Conservation (phyloP, 768 basidiomycete species). For the Bullera alba region DNA sequence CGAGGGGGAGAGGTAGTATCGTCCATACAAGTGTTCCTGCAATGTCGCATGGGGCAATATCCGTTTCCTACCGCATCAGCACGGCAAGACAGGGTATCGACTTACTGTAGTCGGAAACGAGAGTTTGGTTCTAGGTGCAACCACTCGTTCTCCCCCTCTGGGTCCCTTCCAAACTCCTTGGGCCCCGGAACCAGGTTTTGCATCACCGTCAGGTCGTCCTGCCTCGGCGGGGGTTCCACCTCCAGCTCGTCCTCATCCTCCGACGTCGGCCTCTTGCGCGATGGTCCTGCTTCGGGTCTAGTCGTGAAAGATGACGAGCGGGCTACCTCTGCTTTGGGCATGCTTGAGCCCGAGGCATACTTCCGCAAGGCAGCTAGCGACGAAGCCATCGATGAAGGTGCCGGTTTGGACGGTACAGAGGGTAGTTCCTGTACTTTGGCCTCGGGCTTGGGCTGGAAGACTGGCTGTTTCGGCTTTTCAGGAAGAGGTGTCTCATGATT, state of each 20-base stretch:
- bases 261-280: background rate
- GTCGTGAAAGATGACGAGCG: constrained; percentile 2
- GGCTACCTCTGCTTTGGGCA: background rate
- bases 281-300: background rate
- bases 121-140: constrained; percentile 82
- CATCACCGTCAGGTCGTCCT: constrained; percentile 52
- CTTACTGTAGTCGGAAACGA: constrained; percentile 73
- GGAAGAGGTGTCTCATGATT: too few relatives aligned
- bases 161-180: constrained; percentile 59
- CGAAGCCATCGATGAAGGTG: constrained; percentile 8
- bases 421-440: constrained; percentile 6
- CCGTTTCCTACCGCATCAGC: constrained; percentile 57
- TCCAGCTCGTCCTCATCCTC: constrained; percentile 2
- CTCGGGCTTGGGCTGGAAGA: background rate
- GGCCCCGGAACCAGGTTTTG: constrained; percentile 76
- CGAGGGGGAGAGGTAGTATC: constrained; percentile 84
- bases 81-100: constrained; percentile 1
- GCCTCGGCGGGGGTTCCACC: constrained; percentile 4
- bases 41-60: constrained; percentile 65
- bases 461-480: too few relatives aligned
- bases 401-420: constrained; percentile 1
- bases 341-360: background rate
- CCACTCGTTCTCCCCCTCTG: constrained; percentile 68
- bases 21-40: constrained; percentile 69
- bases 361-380: constrained; percentile 10